Conservation (phyloP, 2,329 filamentous ascomycete species). For the Tolypocladium guangdongense region DNA sequence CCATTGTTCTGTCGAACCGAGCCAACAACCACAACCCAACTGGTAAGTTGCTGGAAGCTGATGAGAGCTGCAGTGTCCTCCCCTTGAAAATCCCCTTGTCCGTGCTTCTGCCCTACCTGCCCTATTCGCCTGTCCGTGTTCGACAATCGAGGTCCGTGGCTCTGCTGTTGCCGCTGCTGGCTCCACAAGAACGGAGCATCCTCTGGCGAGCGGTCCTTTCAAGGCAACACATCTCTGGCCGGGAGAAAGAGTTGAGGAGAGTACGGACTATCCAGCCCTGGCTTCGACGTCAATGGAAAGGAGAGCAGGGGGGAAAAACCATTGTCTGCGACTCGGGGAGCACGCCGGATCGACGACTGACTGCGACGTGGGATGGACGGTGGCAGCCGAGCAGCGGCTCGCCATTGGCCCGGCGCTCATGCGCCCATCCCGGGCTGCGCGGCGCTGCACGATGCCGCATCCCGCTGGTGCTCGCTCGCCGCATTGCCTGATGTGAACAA, state of each 20-base stretch:
- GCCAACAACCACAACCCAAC: conserved; percentile 6
- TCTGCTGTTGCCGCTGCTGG: background rate
- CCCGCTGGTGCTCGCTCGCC: background rate
- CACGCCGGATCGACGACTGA: no score
- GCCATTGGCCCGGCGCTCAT: background rate
- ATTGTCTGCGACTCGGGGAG: background rate
- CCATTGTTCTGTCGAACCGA: conserved; percentile 10
- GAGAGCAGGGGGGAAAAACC: background rate
- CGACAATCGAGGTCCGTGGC: background rate
- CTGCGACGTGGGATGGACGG: background rate
- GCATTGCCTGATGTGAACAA: background rate
- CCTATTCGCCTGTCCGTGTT: background rate
- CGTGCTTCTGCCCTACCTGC: background rate
- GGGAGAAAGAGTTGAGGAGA: no score
- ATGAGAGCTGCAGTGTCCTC: background rate
- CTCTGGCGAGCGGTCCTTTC: background rate
- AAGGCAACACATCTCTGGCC: background rate
- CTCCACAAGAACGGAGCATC: background rate
- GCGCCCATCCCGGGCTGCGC: background rate
- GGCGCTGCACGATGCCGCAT: background rate
- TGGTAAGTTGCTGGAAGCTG: conserved; percentile 13
- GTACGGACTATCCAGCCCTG: background rate
- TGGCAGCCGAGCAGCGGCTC: background rate
- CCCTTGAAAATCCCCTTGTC: background rate
- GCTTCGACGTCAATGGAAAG: background rate